A percentile compares a stretch with the other conserved stretches of the same genome.
Conservation (phyloP, 352 stramenopile genomes). For the Phytophthora rubi region DNA sequence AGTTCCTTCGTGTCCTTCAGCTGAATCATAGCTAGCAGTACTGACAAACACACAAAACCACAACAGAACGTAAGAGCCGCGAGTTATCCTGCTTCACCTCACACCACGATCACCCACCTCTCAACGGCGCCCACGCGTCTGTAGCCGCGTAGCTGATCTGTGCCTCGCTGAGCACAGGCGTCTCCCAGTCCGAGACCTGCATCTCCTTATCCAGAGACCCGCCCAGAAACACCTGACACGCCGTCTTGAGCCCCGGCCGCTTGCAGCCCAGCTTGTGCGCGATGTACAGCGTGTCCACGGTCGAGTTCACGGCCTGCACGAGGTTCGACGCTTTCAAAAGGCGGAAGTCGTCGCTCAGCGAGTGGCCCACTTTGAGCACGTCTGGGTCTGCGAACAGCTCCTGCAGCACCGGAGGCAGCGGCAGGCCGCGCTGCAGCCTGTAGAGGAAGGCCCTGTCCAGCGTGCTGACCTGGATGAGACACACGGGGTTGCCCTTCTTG, state of each 20-base stretch:
- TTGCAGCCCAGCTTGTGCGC: slow-evolving; percentile 79
- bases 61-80: slow-evolving; percentile 12
- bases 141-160: slow-evolving; percentile 86
- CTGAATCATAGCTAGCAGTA: slow-evolving; percentile 81
- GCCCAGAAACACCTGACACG: slow-evolving; percentile 77
- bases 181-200: slow-evolving; percentile 89
- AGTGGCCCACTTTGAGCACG: slow-evolving; percentile 83
- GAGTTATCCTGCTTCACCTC: neutral
- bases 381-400: slow-evolving; percentile 59
- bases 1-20: slow-evolving; percentile 61
- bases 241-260: slow-evolving; percentile 73
- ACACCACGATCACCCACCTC: slow-evolving; percentile 45
- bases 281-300: slow-evolving; percentile 82
- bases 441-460: slow-evolving; percentile 82
- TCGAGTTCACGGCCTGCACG: slow-evolving; percentile 67
- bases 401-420: slow-evolving; percentile 63
- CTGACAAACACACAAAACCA: slow-evolving; percentile 30
- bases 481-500: slow-evolving; percentile 69
- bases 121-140: slow-evolving; percentile 77
- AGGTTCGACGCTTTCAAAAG: slow-evolving; percentile 63
- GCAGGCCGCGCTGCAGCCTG: slow-evolving; percentile 55
- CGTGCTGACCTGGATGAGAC: slow-evolving; percentile 80
- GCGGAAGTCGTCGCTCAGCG: slow-evolving; percentile 78
- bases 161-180: slow-evolving; percentile 57
- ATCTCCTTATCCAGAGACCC: slow-evolving; percentile 82